phyloP scores from a whole-genome alignment of 1,139 yeast species.

The Casaregolazyma lundiana region DNA sequence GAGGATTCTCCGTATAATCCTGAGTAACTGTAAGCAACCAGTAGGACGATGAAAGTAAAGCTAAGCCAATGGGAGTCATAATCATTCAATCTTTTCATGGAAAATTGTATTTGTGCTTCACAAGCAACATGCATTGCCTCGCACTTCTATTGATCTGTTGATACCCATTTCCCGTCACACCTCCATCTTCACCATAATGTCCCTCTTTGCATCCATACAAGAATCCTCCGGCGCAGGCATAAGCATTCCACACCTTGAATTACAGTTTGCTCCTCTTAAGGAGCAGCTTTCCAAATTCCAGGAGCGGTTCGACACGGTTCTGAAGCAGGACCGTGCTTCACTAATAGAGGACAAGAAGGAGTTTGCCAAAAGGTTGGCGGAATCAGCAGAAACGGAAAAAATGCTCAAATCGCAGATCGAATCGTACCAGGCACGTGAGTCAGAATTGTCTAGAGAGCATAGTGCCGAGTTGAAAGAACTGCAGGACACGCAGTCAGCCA shows the following conservation, averaged over 20 bases:
- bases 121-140: conserved; percentile 4
- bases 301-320: conserved; percentile 23
- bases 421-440: conserved; percentile 20
- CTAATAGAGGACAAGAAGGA: conserved; percentile 25
- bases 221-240: conserved; percentile 6
- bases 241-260: conserved; percentile 22
- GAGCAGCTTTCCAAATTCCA: conserved; percentile 27
- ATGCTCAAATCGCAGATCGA: conserved; percentile 25
- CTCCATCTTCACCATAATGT: not conserved
- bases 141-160: not conserved
- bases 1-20: not conserved
- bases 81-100: conserved; percentile 1
- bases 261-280: conserved; percentile 24
- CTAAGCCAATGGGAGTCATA: not conserved
- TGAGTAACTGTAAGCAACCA: too few relatives aligned
- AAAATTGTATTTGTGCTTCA: not conserved
- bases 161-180: not conserved
- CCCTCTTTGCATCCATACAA: not conserved
- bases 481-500: conserved; percentile 19
- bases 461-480: conserved; percentile 24
- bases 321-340: conserved; percentile 21
- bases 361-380: conserved; percentile 20
- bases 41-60: not conserved
- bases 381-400: conserved; percentile 24
- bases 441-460: conserved; percentile 21